Base-by-base conservation (phyloP, 169 alveolate species). In the Eimeria sp. region DNA sequence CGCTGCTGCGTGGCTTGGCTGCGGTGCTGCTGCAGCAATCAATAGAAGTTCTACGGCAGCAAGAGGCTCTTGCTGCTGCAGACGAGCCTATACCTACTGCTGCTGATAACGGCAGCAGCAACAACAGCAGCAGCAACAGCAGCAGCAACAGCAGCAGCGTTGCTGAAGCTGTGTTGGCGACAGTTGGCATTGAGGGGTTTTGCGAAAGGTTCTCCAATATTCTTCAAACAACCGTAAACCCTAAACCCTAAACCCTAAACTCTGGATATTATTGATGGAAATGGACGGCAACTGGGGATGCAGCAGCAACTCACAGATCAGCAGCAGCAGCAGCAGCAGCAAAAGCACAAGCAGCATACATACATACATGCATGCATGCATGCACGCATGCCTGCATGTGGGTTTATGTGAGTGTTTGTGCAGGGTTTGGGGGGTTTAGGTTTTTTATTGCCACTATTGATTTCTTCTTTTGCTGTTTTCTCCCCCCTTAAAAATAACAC, bases 1-100 rank as follows among this genome's bases (percentile, higher is more conserved):
- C 13, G 63, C 65, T 76, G 30, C 61, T 76, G 88, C 88, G 61
- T n/a, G 88, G 88, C 3, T 43, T 76, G 40, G 61, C 63, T 76
- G 88, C 88, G 63, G 51, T 76, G 61, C 22, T 76, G 61, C 88
- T 76, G 88, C 88, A 76, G 88, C 88, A 76, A 43, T 76, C 88
- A 1, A 76, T 76, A 9, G 88, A 76, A 49, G 61, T 76, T 16
- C 61, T 76, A 7, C 20, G 88, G 51, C 88, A 76, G 61, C 88
- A 76, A 34, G 88, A 76, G 63, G 88, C 45, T 30, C 40, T 49
- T 34, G 61, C 65, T 14, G 65, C 65, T 76, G 88, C 88, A 11
- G 88, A 76, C 34, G 88, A 76, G 61, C 63, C 40, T 58, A 58
- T 43, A 22, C 88, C 6, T 14, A 11, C 61, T 14, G 61, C 61